Evolutionary conservation across 78 protist species (phyloP), one percentile per base, ranked within the genome.

Genomic region (Pigoraptor vietnamica): DNA sequence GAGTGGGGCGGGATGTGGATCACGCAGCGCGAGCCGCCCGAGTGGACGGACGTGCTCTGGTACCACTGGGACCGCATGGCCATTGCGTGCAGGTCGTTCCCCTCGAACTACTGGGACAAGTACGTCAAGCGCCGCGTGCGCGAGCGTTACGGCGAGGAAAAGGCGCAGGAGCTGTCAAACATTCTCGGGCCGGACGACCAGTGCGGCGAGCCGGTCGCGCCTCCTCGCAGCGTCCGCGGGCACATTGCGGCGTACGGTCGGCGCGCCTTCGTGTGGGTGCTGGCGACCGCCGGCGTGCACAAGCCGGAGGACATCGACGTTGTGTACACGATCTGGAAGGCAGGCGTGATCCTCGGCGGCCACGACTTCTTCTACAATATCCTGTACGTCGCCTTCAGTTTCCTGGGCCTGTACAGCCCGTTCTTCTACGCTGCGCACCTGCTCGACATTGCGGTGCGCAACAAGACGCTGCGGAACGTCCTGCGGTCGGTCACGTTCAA

Each of bases 391-490:
- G 2, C 37, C 23, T 36, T 86, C n/a, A 24, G 36, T 2, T 0
- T 89, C 35, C 34, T 89, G 32, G 84, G 67, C 29, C 23, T 34
- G 24, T 37, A 6, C 39, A 10, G 34, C 36, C 91, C 91, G 37
- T 89, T 89, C 29, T 67, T 89, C 48, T 55, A 29, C 34, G 2
- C 39, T 23, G 82, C 9, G 34, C 91, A 89, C 33, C 86, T 89
- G 84, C 86, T 89, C 23, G 91, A 89, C 40, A 36, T 89, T 24
- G 83, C 81, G 33, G 1, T 14, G 40, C 90, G 81, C 82, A 39
- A 88, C 81, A 23, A 88, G 90, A 40, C 81, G 82, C 90, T 88
- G 90, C 36, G 1, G 39, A 39, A 88, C 29, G 81, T 88, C 24
- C 55, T 88, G 55, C 35, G 81, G 33, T 40, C 82, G 0, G 79